Evolutionary conservation across 805 yeast genomes (phyloP), one percentile per base, ranked within the genome.

Genomic region (Cyberlindnera meyerae): DNA sequence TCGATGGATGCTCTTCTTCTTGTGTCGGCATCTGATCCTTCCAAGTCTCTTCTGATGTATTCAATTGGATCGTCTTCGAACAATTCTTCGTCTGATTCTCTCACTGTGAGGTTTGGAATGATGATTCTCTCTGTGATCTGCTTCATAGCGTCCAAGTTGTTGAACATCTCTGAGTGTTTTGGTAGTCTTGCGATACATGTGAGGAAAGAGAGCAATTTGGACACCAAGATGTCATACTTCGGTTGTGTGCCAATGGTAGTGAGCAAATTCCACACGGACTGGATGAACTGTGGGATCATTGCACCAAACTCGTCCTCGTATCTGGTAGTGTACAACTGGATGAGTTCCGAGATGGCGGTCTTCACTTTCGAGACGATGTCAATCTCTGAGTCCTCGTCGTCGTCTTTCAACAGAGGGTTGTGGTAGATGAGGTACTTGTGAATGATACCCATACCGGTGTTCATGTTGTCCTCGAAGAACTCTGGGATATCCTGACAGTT

Each of bases 401-500:
- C 71, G 33, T 72, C 77, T 14, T 68, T 76, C 5, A 83, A 59
- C 34, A 78, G 45, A 0, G 72, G 65, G 40, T 79, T 78, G 12
- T 66, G 55, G 54, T 78, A 86, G 27, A 70, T 63, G 40, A 93
- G 67, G 57, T 89, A 90, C 61, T 83, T 84, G 57, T 87, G 94
- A 48, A 89, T 68, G 20, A 89, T 73, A 5, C 69, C 68, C 93
- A 94, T 85, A 36, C 94, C 88, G 13, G 63, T 65, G 27, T 70
- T 65, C 60, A 93, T 63, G 57, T 93, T 75, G 62, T 93, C 97
- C 63, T 94, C 99, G 57, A 93, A 93, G 56, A 90, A 93, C 61
- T 89, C 98, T 1, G 99, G 98, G 36, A 93, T 82, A 62, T 93
- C 99, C 63, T 94, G 98, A 62, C 97, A 90, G 60, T 93, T 93